These are phyloP conservation scores for Phaeoacremonium minimum DNA, from an alignment of 2,329 filamentous ascomycete genomes.

Conservation along the genomic window DNA sequence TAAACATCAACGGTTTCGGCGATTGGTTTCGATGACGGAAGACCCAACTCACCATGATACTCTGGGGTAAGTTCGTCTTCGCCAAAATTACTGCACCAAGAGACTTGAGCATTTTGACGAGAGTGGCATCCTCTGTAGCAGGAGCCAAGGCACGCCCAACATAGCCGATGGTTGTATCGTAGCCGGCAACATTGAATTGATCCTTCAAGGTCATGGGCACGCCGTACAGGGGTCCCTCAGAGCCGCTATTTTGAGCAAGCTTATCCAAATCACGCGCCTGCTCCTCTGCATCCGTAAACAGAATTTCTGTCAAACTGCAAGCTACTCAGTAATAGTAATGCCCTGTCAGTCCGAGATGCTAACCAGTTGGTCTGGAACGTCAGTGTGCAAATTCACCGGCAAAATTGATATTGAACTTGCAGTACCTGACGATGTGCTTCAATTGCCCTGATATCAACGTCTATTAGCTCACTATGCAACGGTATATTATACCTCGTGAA, in stretches of 20 bases:
- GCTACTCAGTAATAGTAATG: too few relatives aligned
- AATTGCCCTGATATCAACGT: not conserved
- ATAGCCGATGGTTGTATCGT: slow-evolving; percentile 56
- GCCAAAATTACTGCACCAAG: slow-evolving; percentile 48
- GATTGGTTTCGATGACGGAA: too few relatives aligned
- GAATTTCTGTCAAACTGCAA: slow-evolving; percentile 6
- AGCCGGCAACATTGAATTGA: slow-evolving; percentile 55
- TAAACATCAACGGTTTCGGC: slow-evolving; percentile 21
- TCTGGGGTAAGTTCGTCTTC: slow-evolving; percentile 41
- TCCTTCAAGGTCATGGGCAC: slow-evolving; percentile 39
- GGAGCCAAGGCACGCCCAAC: slow-evolving; percentile 44
- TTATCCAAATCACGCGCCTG: not conserved
- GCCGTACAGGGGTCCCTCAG: slow-evolving; percentile 5
- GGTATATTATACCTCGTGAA: not conserved
- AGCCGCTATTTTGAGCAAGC: not conserved
- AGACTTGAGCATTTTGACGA: slow-evolving; percentile 41
- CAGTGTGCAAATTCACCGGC: slow-evolving; percentile 1
- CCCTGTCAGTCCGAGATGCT: too few relatives aligned
- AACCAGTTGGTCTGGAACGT: slow-evolving; percentile 7
- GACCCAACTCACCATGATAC: slow-evolving; percentile 39
- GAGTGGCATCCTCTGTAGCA: slow-evolving; percentile 37
- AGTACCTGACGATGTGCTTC: not conserved
- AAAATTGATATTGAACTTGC: not conserved
- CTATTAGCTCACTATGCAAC: not conserved
- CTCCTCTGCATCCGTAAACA: slow-evolving; percentile 4